phyloP scores from a whole-genome alignment of 495 filamentous ascomycete species.

The Aspergillus ellipticus region DNA sequence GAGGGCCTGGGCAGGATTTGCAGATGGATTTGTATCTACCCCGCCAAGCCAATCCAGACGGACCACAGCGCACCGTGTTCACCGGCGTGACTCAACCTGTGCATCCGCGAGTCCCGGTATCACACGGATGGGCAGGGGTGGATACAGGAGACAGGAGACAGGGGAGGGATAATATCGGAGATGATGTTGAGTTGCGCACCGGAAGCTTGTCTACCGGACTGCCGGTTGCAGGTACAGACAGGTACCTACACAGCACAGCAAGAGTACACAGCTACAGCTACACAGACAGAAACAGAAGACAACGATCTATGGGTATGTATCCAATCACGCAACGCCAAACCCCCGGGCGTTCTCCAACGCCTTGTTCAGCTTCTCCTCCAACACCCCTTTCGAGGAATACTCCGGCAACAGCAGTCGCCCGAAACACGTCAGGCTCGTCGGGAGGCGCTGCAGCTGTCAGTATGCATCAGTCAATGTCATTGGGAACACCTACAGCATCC shows the following conservation, averaged over 20 bases:
- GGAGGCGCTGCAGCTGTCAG: slow-evolving; percentile 53
- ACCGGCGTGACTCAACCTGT: neutral
- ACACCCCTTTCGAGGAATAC: slow-evolving; percentile 63
- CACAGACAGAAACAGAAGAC: too few relatives aligned
- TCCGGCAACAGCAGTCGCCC: slow-evolving; percentile 80
- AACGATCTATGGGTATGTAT: neutral
- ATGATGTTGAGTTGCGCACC: neutral
- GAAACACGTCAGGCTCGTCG: slow-evolving; percentile 86
- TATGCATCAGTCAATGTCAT: slow-evolving; percentile 5
- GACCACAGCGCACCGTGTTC: neutral
- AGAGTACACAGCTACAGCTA: too few relatives aligned
- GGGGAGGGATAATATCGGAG: too few relatives aligned
- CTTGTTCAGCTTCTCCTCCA: slow-evolving; percentile 70
- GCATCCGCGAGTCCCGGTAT: neutral
- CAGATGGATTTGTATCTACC: too few relatives aligned
- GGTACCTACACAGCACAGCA: too few relatives aligned
- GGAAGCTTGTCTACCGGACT: neutral
- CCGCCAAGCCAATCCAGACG: neutral
- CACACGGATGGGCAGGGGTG: neutral
- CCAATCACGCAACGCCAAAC: slow-evolving; percentile 67
- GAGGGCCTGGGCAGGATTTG: too few relatives aligned
- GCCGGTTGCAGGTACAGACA: neutral
- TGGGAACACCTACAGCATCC: slow-evolving; percentile 40
- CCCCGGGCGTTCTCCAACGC: slow-evolving; percentile 88
- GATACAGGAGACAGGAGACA: neutral